phyloP scores from a whole-genome alignment of 2,329 filamentous ascomycete genomes.

The Rhynchosporium secalis region DNA sequence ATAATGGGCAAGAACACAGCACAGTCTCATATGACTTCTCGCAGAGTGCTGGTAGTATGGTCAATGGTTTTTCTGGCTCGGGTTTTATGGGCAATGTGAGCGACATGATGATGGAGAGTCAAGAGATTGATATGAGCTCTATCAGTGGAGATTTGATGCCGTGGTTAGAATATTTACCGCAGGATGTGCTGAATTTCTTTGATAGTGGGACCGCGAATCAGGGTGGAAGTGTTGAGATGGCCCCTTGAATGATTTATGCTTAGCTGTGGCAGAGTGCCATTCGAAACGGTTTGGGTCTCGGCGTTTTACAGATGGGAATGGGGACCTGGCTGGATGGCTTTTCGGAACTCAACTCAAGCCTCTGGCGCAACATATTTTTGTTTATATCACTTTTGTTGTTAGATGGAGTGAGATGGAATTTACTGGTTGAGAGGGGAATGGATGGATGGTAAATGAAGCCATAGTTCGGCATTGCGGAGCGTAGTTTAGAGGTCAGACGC shows the following conservation, averaged over 20 bases:
- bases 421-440: too few relatives aligned
- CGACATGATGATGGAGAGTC: conserved; percentile 71
- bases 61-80: conserved; percentile 18
- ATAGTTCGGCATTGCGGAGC: too few relatives aligned
- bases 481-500: too few relatives aligned
- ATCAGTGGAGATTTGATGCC: conserved; percentile 70
- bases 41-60: conserved; percentile 10
- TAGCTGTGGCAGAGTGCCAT: neutral
- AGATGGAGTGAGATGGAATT: too few relatives aligned
- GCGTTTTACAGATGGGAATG: neutral
- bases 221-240: neutral
- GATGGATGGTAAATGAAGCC: too few relatives aligned
- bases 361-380: too few relatives aligned
- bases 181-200: conserved; percentile 62
- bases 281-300: too few relatives aligned
- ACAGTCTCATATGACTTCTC: conserved; percentile 24
- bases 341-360: too few relatives aligned
- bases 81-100: conserved; percentile 34
- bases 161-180: conserved; percentile 73
- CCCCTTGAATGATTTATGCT: neutral
- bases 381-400: too few relatives aligned
- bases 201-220: conserved; percentile 29
- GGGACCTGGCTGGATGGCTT: neutral
- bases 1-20: conserved; percentile 9
- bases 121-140: conserved; percentile 73